A percentile compares a stretch with the other conserved stretches of the same genome.
Conservation (phyloP, 768 basidiomycete species). For the Panus rudis region DNA sequence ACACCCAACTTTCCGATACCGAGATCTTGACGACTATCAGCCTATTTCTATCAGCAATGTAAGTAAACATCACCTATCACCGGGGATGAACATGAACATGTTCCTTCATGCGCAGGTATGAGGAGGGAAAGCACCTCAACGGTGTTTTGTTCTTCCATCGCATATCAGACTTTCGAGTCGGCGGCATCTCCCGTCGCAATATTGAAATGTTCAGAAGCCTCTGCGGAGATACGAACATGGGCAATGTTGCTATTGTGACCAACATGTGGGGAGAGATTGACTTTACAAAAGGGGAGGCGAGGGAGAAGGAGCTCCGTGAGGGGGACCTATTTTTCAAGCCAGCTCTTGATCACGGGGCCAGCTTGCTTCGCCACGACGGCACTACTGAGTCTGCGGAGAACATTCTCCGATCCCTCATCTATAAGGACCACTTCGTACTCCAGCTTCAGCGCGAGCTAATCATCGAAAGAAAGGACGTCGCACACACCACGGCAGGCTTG, state of each 20-base stretch:
- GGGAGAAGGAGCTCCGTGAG: constrained; percentile 38
- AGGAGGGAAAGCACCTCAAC: constrained; percentile 8
- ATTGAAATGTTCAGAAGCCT: constrained; percentile 18
- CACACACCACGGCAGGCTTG: constrained; percentile 13
- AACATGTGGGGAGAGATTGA: constrained; percentile 46
- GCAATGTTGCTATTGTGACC: constrained; percentile 44
- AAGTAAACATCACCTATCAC: neutral
- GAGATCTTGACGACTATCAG: constrained; percentile 25
- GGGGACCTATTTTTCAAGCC: constrained; percentile 43
- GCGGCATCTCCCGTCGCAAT: constrained; percentile 12
- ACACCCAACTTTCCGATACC: constrained; percentile 18
- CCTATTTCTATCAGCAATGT: neutral
- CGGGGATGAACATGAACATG: neutral
- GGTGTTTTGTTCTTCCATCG: constrained; percentile 22
- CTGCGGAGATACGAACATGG: constrained; percentile 16
- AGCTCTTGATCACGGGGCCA: constrained; percentile 41
- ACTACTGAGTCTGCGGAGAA: constrained; percentile 34
- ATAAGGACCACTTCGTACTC: constrained; percentile 26
- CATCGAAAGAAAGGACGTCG: constrained; percentile 8
- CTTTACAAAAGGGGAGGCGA: constrained; percentile 27
- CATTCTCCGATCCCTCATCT: constrained; percentile 36
- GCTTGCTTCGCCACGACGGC: constrained; percentile 35
- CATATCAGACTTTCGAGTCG: constrained; percentile 20
- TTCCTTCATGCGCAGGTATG: constrained; percentile 10
- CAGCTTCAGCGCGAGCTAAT: constrained; percentile 13